Percentiles rank a stretch among this genome's conserved stretches.
Conservation (phyloP, 371 early-diverging fungal genomes). For the Mortierella sp. region DNA sequence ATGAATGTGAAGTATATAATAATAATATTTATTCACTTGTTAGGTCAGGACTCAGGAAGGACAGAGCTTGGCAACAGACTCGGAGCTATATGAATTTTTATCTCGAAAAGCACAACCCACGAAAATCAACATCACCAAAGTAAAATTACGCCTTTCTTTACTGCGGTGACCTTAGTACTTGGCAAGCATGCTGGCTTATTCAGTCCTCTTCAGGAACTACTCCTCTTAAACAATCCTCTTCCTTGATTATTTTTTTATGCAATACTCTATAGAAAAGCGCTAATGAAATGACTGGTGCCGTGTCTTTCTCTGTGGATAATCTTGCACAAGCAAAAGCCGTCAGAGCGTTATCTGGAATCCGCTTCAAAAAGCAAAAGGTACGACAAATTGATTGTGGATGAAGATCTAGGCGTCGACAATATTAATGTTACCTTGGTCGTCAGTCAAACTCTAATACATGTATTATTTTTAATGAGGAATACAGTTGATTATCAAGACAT, state of each 20-base stretch:
- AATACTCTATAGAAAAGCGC: slow-evolving; percentile 19
- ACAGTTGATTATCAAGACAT: slow-evolving; percentile 29
- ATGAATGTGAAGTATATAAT: not conserved
- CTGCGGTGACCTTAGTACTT: not conserved
- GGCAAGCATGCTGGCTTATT: not conserved
- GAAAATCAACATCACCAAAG: slow-evolving; percentile 27
- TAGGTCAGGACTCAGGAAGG: slow-evolving; percentile 9
- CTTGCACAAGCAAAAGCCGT: slow-evolving; percentile 23
- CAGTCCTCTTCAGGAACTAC: not conserved
- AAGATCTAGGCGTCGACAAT: not conserved
- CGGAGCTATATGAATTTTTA: slow-evolving; percentile 22
- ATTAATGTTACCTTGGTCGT: not conserved
- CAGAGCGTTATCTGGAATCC: slow-evolving; percentile 17
- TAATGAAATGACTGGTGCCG: slow-evolving; percentile 6
- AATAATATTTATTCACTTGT: not conserved
- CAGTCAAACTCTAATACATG: not conserved
- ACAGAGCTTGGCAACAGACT: slow-evolving; percentile 12
- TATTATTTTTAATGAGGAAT: not conserved
- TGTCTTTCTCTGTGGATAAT: slow-evolving; percentile 32
- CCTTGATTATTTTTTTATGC: not conserved
- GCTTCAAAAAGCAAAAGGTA: slow-evolving; percentile 34
- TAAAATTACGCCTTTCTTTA: not conserved
- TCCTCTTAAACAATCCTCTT: not conserved
- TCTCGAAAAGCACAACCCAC: slow-evolving; percentile 21
- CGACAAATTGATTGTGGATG: not conserved